These are phyloP conservation scores for Castanospermum australe DNA, from an alignment of 306 rosid genomes.

Conservation along the genomic window DNA sequence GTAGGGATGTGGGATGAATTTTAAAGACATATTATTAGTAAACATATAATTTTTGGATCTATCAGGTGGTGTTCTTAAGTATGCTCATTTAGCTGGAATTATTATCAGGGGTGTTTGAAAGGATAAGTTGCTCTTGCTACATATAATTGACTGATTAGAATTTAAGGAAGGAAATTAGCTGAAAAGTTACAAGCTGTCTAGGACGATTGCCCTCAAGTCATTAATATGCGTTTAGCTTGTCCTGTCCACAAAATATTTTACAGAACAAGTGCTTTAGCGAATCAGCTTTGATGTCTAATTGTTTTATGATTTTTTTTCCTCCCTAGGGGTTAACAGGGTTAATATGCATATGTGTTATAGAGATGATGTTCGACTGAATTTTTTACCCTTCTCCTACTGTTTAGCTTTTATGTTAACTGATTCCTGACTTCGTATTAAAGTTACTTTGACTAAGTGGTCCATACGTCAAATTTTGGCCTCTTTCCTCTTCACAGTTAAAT, in stretches of 20 bases:
- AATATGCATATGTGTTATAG: background rate
- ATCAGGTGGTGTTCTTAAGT: background rate
- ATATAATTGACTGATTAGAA: background rate
- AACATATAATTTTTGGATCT: too few relatives aligned
- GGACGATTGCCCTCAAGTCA: background rate
- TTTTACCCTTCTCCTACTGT: background rate
- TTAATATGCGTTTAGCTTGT: background rate
- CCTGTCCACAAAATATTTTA: background rate
- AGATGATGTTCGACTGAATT: background rate
- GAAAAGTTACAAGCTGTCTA: background rate
- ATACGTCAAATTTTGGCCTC: too few relatives aligned
- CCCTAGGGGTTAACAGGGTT: background rate
- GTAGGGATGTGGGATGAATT: background rate
- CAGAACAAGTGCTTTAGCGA: background rate
- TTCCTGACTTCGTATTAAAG: background rate
- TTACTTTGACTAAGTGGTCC: too few relatives aligned
- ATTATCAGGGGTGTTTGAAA: background rate
- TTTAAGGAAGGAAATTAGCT: background rate
- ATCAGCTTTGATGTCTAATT: background rate
- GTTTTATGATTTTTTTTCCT: background rate
- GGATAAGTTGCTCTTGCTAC: background rate
- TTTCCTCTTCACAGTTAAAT: background rate
- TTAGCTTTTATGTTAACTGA: background rate
- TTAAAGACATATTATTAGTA: background rate
- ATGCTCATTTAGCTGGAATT: background rate